phyloP scores from a whole-genome alignment of 2,329 filamentous ascomycete species.

The Colletotrichum endophyticum region DNA sequence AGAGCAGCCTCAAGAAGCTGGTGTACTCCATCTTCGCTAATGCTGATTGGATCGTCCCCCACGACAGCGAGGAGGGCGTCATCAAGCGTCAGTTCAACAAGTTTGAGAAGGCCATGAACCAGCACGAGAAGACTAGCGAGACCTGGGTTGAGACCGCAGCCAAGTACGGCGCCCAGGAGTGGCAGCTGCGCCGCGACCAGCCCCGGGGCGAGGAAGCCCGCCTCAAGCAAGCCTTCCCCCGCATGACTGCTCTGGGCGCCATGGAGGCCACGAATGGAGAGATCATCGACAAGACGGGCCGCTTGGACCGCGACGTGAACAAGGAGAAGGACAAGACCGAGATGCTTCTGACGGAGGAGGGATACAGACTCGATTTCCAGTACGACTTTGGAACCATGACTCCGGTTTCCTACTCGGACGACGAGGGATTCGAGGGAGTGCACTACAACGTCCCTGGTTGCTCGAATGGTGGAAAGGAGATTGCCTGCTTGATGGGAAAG shows the following conservation, averaged over 20 bases:
- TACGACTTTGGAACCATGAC: not conserved
- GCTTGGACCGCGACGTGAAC: not conserved
- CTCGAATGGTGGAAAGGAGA: not conserved
- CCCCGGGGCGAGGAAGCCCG: not conserved
- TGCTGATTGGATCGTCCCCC: not conserved
- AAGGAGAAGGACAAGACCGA: not conserved
- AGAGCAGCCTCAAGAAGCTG: not conserved
- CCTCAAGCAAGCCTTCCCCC: not conserved
- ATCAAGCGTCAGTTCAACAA: not conserved
- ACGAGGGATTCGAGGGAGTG: not conserved
- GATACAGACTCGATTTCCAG: not conserved
- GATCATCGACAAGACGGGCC: not conserved
- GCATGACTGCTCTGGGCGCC: not conserved
- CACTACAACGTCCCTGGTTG: not conserved
- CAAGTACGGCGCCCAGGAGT: not conserved
- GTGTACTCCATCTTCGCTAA: not conserved
- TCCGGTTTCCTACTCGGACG: not conserved
- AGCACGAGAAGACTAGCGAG: not conserved
- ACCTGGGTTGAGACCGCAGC: not conserved
- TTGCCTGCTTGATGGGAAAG: not conserved
- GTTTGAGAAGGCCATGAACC: not conserved
- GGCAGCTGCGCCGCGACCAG: not conserved
- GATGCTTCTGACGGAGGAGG: not conserved
- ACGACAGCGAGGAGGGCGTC: not conserved
- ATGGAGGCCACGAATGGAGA: not conserved